Conservation (phyloP, 1,284 basidiomycete species). For the Rhizoctonia solani region DNA sequence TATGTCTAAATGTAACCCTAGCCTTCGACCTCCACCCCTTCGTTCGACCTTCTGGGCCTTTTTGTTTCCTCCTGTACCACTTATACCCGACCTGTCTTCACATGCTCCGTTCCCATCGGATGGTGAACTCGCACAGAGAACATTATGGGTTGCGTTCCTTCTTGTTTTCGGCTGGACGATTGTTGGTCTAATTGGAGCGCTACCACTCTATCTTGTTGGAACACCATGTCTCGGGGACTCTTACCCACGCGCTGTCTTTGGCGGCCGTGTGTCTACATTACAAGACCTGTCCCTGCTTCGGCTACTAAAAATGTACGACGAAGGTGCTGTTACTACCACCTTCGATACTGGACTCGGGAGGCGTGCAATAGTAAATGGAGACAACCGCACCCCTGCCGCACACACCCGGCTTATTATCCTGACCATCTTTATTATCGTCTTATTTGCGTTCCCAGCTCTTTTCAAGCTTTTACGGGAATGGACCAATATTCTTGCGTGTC, state of each 20-base stretch:
- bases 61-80: conserved; percentile 67
- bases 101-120: conserved; percentile 69
- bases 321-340: conserved; percentile 49
- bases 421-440: conserved; percentile 60
- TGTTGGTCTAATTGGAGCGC: conserved; percentile 63
- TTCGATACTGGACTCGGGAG: conserved; percentile 35
- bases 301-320: conserved; percentile 65
- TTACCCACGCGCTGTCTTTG: conserved; percentile 52
- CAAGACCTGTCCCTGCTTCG: conserved; percentile 76
- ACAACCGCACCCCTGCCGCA: conserved; percentile 53
- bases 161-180: conserved; percentile 67
- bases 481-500: conserved; percentile 57
- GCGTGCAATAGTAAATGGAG: conserved; percentile 49
- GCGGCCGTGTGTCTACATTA: conserved; percentile 66
- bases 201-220: conserved; percentile 71
- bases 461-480: conserved; percentile 69
- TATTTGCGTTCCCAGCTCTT: conserved; percentile 66
- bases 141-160: conserved; percentile 64
- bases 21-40: conserved; percentile 65
- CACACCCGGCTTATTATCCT: conserved; percentile 65
- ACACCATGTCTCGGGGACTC: conserved; percentile 68
- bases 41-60: conserved; percentile 64
- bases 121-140: conserved; percentile 68
- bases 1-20: conserved; percentile 43
- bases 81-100: conserved; percentile 61